A percentile compares a stretch with the other conserved stretches of the same genome.
Conservation (phyloP, 2,329 filamentous ascomycete species). For the Venturia asperata region DNA sequence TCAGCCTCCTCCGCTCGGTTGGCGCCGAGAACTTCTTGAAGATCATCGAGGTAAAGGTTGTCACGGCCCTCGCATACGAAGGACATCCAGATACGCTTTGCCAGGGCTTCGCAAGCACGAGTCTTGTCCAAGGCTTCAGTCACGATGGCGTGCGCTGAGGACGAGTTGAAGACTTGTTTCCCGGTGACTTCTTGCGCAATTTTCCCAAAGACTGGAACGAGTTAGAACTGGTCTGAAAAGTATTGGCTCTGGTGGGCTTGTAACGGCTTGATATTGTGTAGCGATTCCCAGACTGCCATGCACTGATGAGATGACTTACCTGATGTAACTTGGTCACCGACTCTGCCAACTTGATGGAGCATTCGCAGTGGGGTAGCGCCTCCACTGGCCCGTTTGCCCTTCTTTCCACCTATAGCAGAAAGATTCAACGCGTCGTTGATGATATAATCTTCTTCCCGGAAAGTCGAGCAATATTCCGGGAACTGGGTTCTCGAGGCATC, state of each 20-base stretch:
- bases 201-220: constrained; percentile 64
- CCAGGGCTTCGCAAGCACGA: constrained; percentile 79
- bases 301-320: not conserved
- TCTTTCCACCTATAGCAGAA: constrained; percentile 52
- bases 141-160: constrained; percentile 82
- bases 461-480: constrained; percentile 78
- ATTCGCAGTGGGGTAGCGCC: constrained; percentile 71
- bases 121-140: constrained; percentile 81
- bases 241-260: not conserved
- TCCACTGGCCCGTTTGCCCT: constrained; percentile 45
- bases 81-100: constrained; percentile 95
- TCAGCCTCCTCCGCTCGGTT: constrained; percentile 70
- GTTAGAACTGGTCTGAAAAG: not conserved
- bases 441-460: constrained; percentile 82
- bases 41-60: constrained; percentile 68
- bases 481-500: constrained; percentile 85
- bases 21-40: constrained; percentile 77
- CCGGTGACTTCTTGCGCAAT: constrained; percentile 92
- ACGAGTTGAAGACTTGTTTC: constrained; percentile 90
- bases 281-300: not conserved
- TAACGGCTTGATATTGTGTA: not conserved
- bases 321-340: constrained; percentile 90
- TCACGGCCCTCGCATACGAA: constrained; percentile 89
- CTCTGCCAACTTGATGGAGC: constrained; percentile 61
- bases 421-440: constrained; percentile 70